Base-by-base conservation (phyloP, 2,329 filamentous ascomycete genomes). In the Fusarium illudens region DNA sequence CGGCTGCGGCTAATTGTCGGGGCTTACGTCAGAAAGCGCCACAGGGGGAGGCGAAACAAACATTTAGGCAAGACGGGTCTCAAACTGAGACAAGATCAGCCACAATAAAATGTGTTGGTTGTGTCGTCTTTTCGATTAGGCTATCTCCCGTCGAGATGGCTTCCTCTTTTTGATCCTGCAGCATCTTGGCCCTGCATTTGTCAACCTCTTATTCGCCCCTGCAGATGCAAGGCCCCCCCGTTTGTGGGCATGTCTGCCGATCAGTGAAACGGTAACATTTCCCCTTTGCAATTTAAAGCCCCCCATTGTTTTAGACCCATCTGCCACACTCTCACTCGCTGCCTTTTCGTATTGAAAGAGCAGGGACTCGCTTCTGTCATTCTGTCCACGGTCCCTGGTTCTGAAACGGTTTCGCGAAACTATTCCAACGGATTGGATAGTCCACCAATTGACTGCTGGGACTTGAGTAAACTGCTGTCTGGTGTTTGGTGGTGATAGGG, bases 1-100 rank as follows among this genome's bases (percentile, higher is more conserved):
- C n/a, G n/a, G n/a, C n/a, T n/a, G 2, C 71, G 71, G 71, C 12
- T 73, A 72, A 73, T 64, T 9, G 5, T 71, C 71, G 71, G 71
- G 27, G 39, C 39, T 44, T 44, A 44, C 39, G 39, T 44, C 39
- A 44, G 39, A 44, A 27, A 44, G 11, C 39, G 39, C 39, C 39
- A 44, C 39, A 44, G 39, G 39, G 39, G 39, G 39, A 44, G 15
- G 39, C 20, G 11, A 25, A 25, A 11, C 20, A 42, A 42, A 22
- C 13, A 22, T 11, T 42, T 25, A 1, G 8, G 19, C 9, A 42
- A 42, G 20, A 22, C n/a, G 6, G 12, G 22, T 44, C 39, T 25
- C 20, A 44, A 44, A 27, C 5, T 17, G 39, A 27, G 39, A 44
- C 39, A 17, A 17, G 10, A 44, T n/a, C 15, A 44, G 39, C 39